phyloP scores from a whole-genome alignment of 139 green algal genomes.

The Eudorina sp. region DNA sequence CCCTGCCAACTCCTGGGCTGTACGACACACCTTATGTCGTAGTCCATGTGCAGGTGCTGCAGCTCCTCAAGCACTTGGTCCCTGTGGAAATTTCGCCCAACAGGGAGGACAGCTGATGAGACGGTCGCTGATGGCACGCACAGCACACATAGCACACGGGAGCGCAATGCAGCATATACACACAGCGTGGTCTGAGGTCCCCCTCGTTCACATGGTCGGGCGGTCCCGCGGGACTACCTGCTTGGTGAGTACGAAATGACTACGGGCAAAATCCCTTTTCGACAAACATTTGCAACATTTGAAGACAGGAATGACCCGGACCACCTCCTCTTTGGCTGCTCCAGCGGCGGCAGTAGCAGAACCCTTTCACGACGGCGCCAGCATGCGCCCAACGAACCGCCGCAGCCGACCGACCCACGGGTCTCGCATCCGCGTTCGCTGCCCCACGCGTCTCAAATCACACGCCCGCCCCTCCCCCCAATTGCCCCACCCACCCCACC shows the following conservation, averaged over 20 bases:
- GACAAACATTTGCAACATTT: no score
- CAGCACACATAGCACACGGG: background rate
- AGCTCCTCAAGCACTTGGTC: conserved; percentile 21
- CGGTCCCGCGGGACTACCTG: no score
- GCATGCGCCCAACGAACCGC: no score
- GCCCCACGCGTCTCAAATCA: background rate
- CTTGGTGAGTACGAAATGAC: background rate
- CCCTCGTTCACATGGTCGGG: no score
- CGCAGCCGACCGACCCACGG: background rate
- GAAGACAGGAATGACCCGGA: no score
- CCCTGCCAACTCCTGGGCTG: background rate
- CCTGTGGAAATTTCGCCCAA: background rate
- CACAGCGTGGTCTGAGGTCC: background rate
- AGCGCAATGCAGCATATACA: background rate
- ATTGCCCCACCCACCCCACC: background rate
- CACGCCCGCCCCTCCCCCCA: background rate
- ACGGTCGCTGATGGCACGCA: background rate
- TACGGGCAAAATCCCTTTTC: no score
- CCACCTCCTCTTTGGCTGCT: no score
- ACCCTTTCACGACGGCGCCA: no score
- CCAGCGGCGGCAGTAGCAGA: no score
- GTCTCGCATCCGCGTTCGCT: background rate
- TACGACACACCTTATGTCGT: conserved; percentile 39
- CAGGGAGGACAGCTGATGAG: background rate
- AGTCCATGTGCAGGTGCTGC: conserved; percentile 30